Evolutionary conservation across 2,329 filamentous ascomycete species (phyloP).

Genomic region (Lecanicillium sp.): DNA sequence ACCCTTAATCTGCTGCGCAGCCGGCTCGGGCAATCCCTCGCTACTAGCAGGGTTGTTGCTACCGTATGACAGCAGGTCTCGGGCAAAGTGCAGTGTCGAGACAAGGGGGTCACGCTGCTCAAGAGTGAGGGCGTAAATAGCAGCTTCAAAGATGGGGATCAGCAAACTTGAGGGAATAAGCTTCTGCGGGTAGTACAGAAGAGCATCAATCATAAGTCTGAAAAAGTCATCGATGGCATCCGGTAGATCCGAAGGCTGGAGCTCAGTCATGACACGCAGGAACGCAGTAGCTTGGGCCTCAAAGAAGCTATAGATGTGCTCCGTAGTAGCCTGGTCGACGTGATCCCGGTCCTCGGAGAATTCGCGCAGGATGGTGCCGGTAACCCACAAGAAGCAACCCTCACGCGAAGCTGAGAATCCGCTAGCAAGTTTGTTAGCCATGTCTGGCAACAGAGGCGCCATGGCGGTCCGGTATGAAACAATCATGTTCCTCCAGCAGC

Average conservation of each 20-base stretch:
- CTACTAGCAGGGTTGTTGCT: slow-evolving; percentile 65
- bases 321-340: slow-evolving; percentile 73
- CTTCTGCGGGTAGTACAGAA: slow-evolving; percentile 85
- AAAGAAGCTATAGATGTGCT: slow-evolving; percentile 90
- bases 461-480: slow-evolving; percentile 91
- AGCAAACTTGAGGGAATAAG: slow-evolving; percentile 75
- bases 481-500: slow-evolving; percentile 95
- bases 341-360: slow-evolving; percentile 87
- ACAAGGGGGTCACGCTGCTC: slow-evolving; percentile 89
- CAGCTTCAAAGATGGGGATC: slow-evolving; percentile 77
- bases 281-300: slow-evolving; percentile 89
- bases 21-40: slow-evolving; percentile 48
- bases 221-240: slow-evolving; percentile 95
- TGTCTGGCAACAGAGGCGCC: slow-evolving; percentile 71
- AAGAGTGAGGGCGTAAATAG: slow-evolving; percentile 76
- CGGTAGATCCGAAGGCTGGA: slow-evolving; percentile 68
- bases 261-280: slow-evolving; percentile 79
- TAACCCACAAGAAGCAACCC: slow-evolving; percentile 98
- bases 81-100: slow-evolving; percentile 85
- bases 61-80: slow-evolving; percentile 86
- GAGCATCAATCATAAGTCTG: slow-evolving; percentile 81
- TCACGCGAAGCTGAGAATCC: slow-evolving; percentile 84
- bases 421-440: slow-evolving; percentile 81
- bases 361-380: slow-evolving; percentile 87
- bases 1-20: slow-evolving; percentile 62